phyloP scores from a whole-genome alignment of 331 rosid genomes.

The Erythrophleum ivorense region DNA sequence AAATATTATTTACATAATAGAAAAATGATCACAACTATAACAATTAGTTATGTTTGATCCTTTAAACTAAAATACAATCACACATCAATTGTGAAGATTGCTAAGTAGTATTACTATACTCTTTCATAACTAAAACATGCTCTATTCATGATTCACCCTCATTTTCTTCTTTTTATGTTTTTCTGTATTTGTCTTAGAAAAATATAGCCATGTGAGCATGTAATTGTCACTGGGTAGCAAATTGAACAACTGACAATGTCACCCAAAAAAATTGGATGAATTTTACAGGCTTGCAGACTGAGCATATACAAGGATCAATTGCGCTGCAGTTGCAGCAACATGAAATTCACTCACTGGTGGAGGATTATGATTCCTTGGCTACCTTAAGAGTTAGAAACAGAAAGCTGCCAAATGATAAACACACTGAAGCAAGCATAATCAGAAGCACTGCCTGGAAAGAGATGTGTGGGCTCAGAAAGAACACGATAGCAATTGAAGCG shows the following conservation, averaged over 20 bases:
- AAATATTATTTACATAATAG: neutral
- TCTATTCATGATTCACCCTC: neutral
- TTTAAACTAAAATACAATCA: neutral
- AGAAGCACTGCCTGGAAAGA: slow-evolving; percentile 56
- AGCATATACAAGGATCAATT: neutral
- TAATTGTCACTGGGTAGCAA: no score
- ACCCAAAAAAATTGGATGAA: neutral
- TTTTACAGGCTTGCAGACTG: neutral
- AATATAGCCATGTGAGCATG: no score
- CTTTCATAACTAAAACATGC: neutral
- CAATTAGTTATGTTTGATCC: no score
- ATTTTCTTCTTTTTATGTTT: no score
- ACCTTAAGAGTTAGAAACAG: slow-evolving; percentile 41
- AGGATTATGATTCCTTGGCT: slow-evolving; percentile 40
- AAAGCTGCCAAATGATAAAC: slow-evolving; percentile 27
- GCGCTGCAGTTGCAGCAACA: neutral
- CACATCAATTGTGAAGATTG: neutral
- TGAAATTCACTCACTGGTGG: slow-evolving; percentile 34
- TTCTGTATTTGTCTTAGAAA: no score
- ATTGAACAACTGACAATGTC: neutral
- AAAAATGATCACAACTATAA: no score
- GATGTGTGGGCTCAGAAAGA: slow-evolving; percentile 64
- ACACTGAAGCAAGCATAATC: slow-evolving; percentile 48
- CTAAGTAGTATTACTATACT: no score
- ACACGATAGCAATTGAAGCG: slow-evolving; percentile 66